Evolutionary conservation across 2,329 filamentous ascomycete genomes (phyloP).

Genomic region (Xylariales sp.): DNA sequence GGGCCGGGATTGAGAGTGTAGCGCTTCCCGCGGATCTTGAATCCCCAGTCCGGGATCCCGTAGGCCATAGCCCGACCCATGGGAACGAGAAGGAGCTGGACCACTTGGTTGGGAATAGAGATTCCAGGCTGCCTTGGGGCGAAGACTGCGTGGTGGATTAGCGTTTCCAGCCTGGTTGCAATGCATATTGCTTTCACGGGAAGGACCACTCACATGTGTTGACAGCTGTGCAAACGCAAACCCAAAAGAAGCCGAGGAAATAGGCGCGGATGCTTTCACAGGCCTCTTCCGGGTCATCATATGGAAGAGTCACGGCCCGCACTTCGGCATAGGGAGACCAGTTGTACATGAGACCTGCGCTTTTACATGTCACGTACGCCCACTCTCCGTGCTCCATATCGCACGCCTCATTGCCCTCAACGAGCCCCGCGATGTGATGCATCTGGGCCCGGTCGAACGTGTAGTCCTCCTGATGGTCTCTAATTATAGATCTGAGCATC

Average conservation of each 20-base stretch:
- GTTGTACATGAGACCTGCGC: constrained; percentile 28
- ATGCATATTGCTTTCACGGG: constrained; percentile 11
- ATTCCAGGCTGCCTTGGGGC: constrained; percentile 37
- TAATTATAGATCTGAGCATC: constrained; percentile 14
- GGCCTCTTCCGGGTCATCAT: constrained; percentile 22
- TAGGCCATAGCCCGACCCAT: constrained; percentile 30
- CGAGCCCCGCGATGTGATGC: constrained; percentile 16
- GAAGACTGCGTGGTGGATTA: constrained; percentile 30
- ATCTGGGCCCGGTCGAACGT: constrained; percentile 21
- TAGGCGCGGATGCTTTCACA: constrained; percentile 25
- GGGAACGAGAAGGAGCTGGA: constrained; percentile 35
- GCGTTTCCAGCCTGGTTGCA: constrained; percentile 19
- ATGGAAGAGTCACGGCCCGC: constrained; percentile 32
- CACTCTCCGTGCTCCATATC: constrained; percentile 23
- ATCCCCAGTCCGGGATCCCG: constrained; percentile 28
- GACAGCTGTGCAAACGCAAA: constrained; percentile 11
- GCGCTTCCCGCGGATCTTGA: constrained; percentile 35
- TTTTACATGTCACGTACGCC: constrained; percentile 21
- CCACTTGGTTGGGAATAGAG: constrained; percentile 32
- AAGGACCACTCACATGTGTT: constrained; percentile 8
- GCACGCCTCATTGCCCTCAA: constrained; percentile 20
- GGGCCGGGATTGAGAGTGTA: constrained; percentile 51
- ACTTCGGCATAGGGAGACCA: constrained; percentile 37
- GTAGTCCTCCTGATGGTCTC: constrained; percentile 22
- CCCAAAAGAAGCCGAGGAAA: constrained; percentile 24